phyloP scores from a whole-genome alignment of 2,329 filamentous ascomycete genomes.

The Purpureocillium lavendulum region DNA sequence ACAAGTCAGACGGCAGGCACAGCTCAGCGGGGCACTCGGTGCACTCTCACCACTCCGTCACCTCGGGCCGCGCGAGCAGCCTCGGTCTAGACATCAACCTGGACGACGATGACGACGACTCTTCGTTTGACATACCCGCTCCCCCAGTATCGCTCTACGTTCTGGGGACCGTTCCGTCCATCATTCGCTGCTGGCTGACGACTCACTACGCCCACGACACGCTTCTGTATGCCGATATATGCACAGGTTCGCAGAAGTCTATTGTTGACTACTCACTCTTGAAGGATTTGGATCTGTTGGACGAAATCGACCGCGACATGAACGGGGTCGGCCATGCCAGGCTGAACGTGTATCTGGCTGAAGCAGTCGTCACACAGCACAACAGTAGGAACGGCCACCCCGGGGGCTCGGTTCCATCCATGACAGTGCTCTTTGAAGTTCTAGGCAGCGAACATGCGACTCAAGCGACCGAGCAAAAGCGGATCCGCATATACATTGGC shows the following conservation, averaged over 20 bases:
- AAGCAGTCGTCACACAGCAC: constrained; percentile 73
- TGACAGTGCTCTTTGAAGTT: constrained; percentile 73
- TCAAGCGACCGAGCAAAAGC: constrained; percentile 34
- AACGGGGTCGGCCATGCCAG: constrained; percentile 63
- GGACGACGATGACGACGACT: constrained; percentile 51
- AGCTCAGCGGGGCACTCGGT: constrained; percentile 85
- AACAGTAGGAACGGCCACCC: constrained; percentile 66
- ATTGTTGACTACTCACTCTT: constrained; percentile 70
- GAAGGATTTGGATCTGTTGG: constrained; percentile 61
- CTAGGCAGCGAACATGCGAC: constrained; percentile 42
- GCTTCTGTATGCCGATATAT: constrained; percentile 84
- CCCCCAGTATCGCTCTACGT: constrained; percentile 80
- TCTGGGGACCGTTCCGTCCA: constrained; percentile 81
- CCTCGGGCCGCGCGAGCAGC: constrained; percentile 78
- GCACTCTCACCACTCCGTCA: constrained; percentile 59
- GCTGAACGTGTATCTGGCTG: constrained; percentile 79
- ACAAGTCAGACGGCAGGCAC: constrained; percentile 91
- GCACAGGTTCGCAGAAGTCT: constrained; percentile 84
- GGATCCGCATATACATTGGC: constrained; percentile 80
- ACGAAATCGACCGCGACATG: constrained; percentile 56
- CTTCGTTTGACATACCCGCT: constrained; percentile 61
- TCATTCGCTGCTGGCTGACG: constrained; percentile 92
- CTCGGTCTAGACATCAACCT: constrained; percentile 73
- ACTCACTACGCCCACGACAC: constrained; percentile 83
- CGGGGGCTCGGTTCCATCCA: constrained; percentile 62